Evolutionary conservation across 2,329 filamentous ascomycete genomes (phyloP), one percentile per base, ranked within the genome.

Genomic region (Pseudogymnoascus sp.): DNA sequence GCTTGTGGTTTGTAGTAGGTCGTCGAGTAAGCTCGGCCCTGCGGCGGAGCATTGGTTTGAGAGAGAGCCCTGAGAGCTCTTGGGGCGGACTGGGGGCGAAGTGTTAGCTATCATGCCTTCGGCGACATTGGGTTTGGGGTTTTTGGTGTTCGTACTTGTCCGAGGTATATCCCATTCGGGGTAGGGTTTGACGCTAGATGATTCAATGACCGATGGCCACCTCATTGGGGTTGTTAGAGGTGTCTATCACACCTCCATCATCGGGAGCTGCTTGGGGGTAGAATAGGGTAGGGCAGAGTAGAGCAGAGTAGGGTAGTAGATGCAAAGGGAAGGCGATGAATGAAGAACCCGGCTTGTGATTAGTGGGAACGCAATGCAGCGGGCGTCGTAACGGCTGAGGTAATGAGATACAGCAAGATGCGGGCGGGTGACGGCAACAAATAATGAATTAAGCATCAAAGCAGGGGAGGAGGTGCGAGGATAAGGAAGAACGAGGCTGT

Each of bases 221-320:
- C 48, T 55, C 48, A 55, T 55, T 55, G 27, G 48, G 48, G 27
- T 55, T 55, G 29, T 21, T 55, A 5, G 29, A 55, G 48, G 48
- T 21, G 48, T 35, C 48, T 55, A 55, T 55, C 48, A 55, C 48
- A 55, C 48, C 48, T 55, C 48, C 48, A 55, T 55, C 48, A 55
- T 33, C 29, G 48, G 48, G 48, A 18, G 29, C 48, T 55, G 27
- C 29, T 55, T 55, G 48, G 27, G 18, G 18, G 48, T 55, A 33
- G 48, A 33, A 18, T 33, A 18, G 48, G 33, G 27, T 33, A 33
- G 25, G 42, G 42, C n/a, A 29, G 5, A 55, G 48, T 18, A 55
- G 9, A 55, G 27, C 4, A 31, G 27, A 31, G 45, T 12, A 55
- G 27, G 4, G 18, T n/a, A 31, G 45, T 12, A 33, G 48, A 15